Percentiles rank a stretch among this genome's conserved stretches.
phyloP scores from a whole-genome alignment of 2,329 filamentous ascomycete genomes.

The Ampelomyces quisqualis region DNA sequence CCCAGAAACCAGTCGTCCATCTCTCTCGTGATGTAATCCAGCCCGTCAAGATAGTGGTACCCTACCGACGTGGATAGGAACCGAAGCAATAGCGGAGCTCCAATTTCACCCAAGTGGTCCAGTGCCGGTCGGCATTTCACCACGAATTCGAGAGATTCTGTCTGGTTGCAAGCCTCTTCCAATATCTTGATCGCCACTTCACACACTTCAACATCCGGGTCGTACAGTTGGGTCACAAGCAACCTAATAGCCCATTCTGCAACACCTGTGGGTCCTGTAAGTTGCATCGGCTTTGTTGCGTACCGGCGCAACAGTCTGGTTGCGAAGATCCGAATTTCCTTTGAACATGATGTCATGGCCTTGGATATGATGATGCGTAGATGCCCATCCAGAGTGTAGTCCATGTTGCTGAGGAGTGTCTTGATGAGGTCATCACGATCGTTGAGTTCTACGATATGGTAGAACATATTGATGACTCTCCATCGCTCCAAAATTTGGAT shows the following conservation, averaged over 20 bases:
- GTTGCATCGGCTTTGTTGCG: constrained; percentile 61
- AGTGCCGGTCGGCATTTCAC: constrained; percentile 93
- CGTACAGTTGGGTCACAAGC: constrained; percentile 97
- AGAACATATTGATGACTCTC: constrained; percentile 99
- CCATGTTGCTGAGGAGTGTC: constrained; percentile 83
- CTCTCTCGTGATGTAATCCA: constrained; percentile 98
- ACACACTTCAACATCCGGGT: constrained; percentile 95
- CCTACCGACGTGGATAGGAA: constrained; percentile 96
- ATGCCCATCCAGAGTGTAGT: constrained; percentile 83
- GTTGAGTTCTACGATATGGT: constrained; percentile 91
- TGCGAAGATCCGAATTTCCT: constrained; percentile 85
- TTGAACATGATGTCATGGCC: constrained; percentile 85
- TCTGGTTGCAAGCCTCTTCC: constrained; percentile 94
- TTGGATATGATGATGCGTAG: constrained; percentile 91
- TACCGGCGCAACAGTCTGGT: constrained; percentile 87
- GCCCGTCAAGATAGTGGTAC: constrained; percentile 92
- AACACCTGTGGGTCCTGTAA: constrained; percentile 54
- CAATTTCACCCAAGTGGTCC: constrained; percentile 95
- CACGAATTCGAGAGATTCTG: constrained; percentile 87
- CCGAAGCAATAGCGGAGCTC: constrained; percentile 84
- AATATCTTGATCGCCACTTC: constrained; percentile 95
- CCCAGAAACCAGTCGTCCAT: constrained; percentile 99
- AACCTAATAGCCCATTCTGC: constrained; percentile 96
- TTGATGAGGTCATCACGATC: constrained; percentile 90
- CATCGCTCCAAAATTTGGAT: constrained; percentile 89